A percentile compares a stretch with the other conserved stretches of the same genome.
Conservation (phyloP, 352 stramenopile genomes). For the Pythium brassicae region DNA sequence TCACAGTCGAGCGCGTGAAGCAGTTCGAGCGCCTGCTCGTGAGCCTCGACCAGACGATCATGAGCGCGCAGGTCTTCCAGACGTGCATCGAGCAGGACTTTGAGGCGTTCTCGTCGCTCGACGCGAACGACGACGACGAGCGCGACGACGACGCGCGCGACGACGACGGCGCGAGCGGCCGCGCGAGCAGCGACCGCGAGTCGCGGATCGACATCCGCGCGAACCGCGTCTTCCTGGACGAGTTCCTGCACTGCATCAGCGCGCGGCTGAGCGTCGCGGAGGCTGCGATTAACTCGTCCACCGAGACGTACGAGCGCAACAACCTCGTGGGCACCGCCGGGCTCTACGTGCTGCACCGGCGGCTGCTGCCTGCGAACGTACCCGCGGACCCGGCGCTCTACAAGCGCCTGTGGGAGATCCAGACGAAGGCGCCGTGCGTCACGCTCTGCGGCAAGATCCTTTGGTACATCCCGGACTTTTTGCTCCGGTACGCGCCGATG, state of each 20-base stretch:
- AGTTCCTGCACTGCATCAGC: constrained; percentile 85
- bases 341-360: constrained; percentile 87
- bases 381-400: constrained; percentile 87
- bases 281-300: constrained; percentile 71
- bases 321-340: constrained; percentile 85
- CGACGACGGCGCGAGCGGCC: constrained; percentile 46
- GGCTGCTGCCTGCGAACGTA: constrained; percentile 78
- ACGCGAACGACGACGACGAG: constrained; percentile 59
- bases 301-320: constrained; percentile 86
- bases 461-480: constrained; percentile 86
- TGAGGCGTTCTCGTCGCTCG: constrained; percentile 66
- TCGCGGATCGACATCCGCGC: constrained; percentile 78
- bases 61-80: constrained; percentile 85
- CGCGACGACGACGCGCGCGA: constrained; percentile 35
- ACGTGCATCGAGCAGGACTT: constrained; percentile 89
- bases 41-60: constrained; percentile 85
- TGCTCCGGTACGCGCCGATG: constrained; percentile 80
- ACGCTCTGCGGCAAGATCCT: constrained; percentile 82
- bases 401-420: constrained; percentile 88
- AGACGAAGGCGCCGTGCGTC: constrained; percentile 78
- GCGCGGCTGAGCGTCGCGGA: constrained; percentile 57
- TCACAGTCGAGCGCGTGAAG: constrained; percentile 79
- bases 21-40: constrained; percentile 85
- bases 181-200: constrained; percentile 56
- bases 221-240: constrained; percentile 83